Conservation (phyloP, 1,284 basidiomycete genomes). For the Amylostereum chailletii region DNA sequence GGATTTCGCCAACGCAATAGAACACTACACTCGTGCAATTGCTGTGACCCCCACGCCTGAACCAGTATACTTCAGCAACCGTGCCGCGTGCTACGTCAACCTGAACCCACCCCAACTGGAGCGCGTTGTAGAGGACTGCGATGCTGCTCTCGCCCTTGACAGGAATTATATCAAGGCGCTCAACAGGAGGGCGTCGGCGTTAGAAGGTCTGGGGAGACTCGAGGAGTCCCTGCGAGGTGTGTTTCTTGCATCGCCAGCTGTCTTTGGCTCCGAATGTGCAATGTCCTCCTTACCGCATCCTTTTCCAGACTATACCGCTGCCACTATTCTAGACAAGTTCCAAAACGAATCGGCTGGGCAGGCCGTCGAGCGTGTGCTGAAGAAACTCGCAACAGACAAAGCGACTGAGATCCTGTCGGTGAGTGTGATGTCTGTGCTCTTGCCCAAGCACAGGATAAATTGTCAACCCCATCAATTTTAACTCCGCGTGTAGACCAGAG, state of each 20-base stretch:
- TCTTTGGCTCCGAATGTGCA: neutral
- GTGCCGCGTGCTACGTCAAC: slow-evolving; percentile 96
- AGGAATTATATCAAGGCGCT: slow-evolving; percentile 89
- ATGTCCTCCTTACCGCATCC: neutral
- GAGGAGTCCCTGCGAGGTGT: slow-evolving; percentile 75
- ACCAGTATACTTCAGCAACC: slow-evolving; percentile 95
- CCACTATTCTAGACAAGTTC: slow-evolving; percentile 93
- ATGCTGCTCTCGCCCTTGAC: slow-evolving; percentile 83
- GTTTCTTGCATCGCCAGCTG: slow-evolving; percentile 14
- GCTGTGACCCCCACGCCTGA: slow-evolving; percentile 78
- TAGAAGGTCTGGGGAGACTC: slow-evolving; percentile 71
- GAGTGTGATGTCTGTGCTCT: slow-evolving; percentile 15
- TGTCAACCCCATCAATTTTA: neutral
- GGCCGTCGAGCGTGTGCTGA: slow-evolving; percentile 88
- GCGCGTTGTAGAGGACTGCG: slow-evolving; percentile 85
- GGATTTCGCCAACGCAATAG: slow-evolving; percentile 71
- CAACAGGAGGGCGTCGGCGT: slow-evolving; percentile 84
- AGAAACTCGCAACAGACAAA: slow-evolving; percentile 70
- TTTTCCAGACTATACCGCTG: slow-evolving; percentile 83
- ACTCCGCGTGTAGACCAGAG: slow-evolving; percentile 46
- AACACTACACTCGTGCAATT: slow-evolving; percentile 90
- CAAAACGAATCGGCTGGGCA: slow-evolving; percentile 74
- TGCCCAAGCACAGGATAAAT: no score
- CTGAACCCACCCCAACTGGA: slow-evolving; percentile 80
- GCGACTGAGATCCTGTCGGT: slow-evolving; percentile 66